Base-by-base conservation (phyloP, 2,329 filamentous ascomycete species). In the Alternaria brassicae region DNA sequence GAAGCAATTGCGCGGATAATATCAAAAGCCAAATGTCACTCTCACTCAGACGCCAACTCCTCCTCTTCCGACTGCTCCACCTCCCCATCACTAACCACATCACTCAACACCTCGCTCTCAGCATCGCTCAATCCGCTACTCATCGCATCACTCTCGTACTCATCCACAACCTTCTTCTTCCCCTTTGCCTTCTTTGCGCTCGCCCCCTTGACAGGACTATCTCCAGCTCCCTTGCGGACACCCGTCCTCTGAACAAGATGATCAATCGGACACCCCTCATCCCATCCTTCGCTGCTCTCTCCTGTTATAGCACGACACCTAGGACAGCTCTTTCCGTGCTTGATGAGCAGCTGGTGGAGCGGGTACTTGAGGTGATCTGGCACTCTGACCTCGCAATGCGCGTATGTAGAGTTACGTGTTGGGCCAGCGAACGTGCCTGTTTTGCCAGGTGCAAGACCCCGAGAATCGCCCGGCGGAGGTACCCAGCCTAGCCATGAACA, bases 321-420 rank as follows among this genome's bases (percentile, higher is more conserved):
- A 0, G 84, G 83, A 76, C 87, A 89, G 9, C 75, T 79, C 71
- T 87, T 89, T 3, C 87, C 87, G 73, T 89, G 87, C 45, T 80
- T 82, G 63, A 89, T 87, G 45, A 89, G 79, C 15, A 89, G 77
- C 61, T 87, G 81, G 73, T 89, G 87, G 7, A 89, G 78, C 15
- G 85, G 80, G 63, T 89, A 89, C 71, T 89, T 89, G 40, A 88
- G 74, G 55, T 87, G 79, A 67, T 89, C 84, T 2, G 87, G 87
- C 19, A 89, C 82, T 30, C 82, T 78, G 2, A 85, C 85, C 58
- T 89, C 86, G 62, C 86, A 82, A 70, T 89, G 87, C 3, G 80
- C 81, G 66, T 86, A 88, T 0, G 85, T 84, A 2, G 81, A 84
- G 42, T 83, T 80, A n/a, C 81, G 72, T 23, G 77, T 81, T 27